These are phyloP conservation scores for Leptodermis oblonga DNA, from an alignment of 257 asterid species.

Conservation along the genomic window DNA sequence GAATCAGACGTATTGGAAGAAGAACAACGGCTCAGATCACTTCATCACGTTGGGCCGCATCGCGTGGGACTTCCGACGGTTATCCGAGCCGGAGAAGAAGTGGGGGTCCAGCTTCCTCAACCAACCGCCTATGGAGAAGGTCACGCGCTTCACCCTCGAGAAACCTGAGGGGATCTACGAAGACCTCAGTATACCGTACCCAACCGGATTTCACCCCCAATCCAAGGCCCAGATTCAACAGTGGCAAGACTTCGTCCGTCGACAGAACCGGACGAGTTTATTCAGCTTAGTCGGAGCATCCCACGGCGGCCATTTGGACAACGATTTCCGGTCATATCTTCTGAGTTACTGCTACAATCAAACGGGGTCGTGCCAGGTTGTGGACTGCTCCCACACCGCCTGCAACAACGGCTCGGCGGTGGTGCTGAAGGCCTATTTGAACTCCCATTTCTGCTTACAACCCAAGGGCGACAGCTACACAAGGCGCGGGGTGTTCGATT, in stretches of 20 bases:
- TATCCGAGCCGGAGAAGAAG: conserved; percentile 49
- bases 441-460: conserved; percentile 74
- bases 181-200: conserved; percentile 85
- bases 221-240: conserved; percentile 32
- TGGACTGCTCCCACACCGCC: conserved; percentile 49
- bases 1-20: conserved; percentile 49
- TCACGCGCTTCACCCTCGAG: conserved; percentile 68
- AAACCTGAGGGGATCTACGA: conserved; percentile 58
- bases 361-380: conserved; percentile 43
- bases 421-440: conserved; percentile 37
- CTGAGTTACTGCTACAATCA: conserved; percentile 47
- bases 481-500: conserved; percentile 64
- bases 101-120: conserved; percentile 93
- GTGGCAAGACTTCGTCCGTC: conserved; percentile 63
- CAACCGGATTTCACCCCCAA: conserved; percentile 91
- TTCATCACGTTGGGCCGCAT: conserved; percentile 68
- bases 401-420: conserved; percentile 47
- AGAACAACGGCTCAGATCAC: conserved; percentile 74
- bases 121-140: conserved; percentile 63
- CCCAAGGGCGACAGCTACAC: conserved; percentile 76
- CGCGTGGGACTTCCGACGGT: conserved; percentile 90
- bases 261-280: conserved; percentile 35
- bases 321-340: conserved; percentile 51
- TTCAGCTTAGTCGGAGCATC: conserved; percentile 60
- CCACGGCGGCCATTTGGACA: conserved; percentile 32